Base-by-base conservation (phyloP, 2,329 filamentous ascomycete genomes). In the Xylaria sp. region DNA sequence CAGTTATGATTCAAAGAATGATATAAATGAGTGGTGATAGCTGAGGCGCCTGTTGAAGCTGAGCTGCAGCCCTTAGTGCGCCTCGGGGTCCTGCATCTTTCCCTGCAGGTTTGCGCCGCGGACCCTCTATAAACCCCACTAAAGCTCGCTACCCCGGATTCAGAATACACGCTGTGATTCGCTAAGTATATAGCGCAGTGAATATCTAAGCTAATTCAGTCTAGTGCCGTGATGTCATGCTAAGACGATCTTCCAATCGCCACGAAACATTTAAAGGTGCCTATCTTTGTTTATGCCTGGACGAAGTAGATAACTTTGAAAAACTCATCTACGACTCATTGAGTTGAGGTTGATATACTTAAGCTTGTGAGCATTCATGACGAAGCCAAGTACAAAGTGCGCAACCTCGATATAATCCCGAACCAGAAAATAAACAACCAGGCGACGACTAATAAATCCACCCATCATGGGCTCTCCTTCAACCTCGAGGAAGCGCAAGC, bases 401-500 rank as follows among this genome's bases (percentile, higher is more conserved):
- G n/a, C 1, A n/a, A 56, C 8, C 15, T n/a, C 13, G 8, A 12
- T 7, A 32, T n/a, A 58, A 3, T 7, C n/a, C n/a, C 13, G 34
- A 13, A 10, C 20, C n/a, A 58, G 13, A 9, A 2, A 46, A n/a
- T 1, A 13, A 37, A 41, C 10, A 56, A 9, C 5, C 25, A 37
- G 25, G 13, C 7, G 39, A 54, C 48, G 15, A 60, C 1, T 4
- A 54, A 13, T 10, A 32, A 5, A n/a, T 52, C 3, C 15, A 23
- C 5, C 44, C 37, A 56, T 12, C 39, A 69, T 69, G 66, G 34
- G 57, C 32, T 3, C n/a, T 32, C 25, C n/a, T 32, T 25, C 54
- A 7, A 34, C 50, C 20, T 61, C 61, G 6, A 46, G 51, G 23
- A 70, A 70, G 52, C 69, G 62, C 66, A 71, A 69, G 63, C 44